Base-by-base conservation (phyloP, 176 grass and related monocot genomes). In the Olyra latifolia region DNA sequence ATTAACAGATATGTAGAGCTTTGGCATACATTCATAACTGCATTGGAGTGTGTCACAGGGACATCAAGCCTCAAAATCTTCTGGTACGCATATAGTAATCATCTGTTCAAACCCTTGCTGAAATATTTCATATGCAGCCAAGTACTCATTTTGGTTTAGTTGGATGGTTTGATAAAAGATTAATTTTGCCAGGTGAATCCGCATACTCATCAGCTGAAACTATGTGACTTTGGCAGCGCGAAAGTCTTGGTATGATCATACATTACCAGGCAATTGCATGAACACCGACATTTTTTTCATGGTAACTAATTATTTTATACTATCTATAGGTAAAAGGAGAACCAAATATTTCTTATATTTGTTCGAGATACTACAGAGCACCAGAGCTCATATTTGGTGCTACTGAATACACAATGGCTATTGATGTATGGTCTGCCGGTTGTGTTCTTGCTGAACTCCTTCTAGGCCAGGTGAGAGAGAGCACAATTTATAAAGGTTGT, bases 1-100 rank as follows among this genome's bases (percentile, higher is more conserved):
- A 82, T 81, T 91, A 7, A 79, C 91, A 97, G 93, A 97, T 97
- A 46, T 97, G 88, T 68, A 97, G 95, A 80, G 85, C 91, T 38
- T 76, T 97, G 79, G 84, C 95, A 20, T 94, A 92, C 47, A 90
- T 97, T 66, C 95, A 97, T 77, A 79, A 87, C 61, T 75, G 71
- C 76, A 92, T 94, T 68, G 95, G 91, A 71, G 92, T 97, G 19
- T 97, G 95, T 73, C 95, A 97, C 82, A 91, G 95, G 59, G 95
- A 97, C 50, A 97, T 97, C 79, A 97, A 97, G 58, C 95, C 95
- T 29, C 95, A 97, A 82, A 97, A 97, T 92, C 77, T 97, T 62
- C 85, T 97, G 87, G 95, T 97, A 66, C 58, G 54, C 75, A 75
- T 71, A 56, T 24, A 67, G 38, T 76, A 50, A 63, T 27, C 23